phyloP scores from a whole-genome alignment of 192 early-diverging fungal genomes.

The Coemansia interrupta region DNA sequence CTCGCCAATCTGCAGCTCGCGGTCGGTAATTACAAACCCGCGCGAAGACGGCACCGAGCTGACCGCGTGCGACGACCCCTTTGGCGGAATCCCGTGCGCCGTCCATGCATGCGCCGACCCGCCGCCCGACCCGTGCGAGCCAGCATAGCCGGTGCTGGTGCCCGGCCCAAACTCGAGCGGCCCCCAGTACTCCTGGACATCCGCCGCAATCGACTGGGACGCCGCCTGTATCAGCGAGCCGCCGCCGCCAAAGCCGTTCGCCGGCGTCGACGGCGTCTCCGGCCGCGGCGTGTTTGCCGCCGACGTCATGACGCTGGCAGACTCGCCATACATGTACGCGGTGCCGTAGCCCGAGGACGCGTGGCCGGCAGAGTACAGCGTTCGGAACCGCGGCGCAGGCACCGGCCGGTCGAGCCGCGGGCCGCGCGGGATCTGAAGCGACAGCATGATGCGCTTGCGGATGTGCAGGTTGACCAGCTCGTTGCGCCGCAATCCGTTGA shows the following conservation, averaged over 20 bases:
- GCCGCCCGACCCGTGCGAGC: background rate
- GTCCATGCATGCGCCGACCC: conserved; percentile 3
- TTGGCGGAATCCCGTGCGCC: conserved; percentile 16
- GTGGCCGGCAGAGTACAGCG: conserved; percentile 9
- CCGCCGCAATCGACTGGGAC: conserved; percentile 24
- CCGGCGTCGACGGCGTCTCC: conserved; percentile 29
- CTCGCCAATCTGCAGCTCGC: conserved; percentile 60
- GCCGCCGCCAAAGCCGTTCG: conserved; percentile 11
- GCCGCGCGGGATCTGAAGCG: conserved; percentile 47
- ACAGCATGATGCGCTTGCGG: conserved; percentile 46
- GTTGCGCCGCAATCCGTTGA: conserved; percentile 42
- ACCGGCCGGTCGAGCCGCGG: conserved; percentile 36
- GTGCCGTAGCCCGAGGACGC: conserved; percentile 7
- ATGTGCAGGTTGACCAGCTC: conserved; percentile 42
- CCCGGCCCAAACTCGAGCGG: conserved; percentile 20
- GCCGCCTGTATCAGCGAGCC: background rate
- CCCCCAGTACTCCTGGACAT: conserved; percentile 34
- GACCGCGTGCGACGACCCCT: conserved; percentile 27
- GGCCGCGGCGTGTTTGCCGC: conserved; percentile 38
- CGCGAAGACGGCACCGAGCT: conserved; percentile 7
- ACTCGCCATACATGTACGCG: conserved; percentile 4
- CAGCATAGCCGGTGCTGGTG: conserved; percentile 25
- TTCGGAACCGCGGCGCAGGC: conserved; percentile 16
- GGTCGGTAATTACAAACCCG: conserved; percentile 37
- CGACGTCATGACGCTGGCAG: conserved; percentile 20